phyloP scores from a whole-genome alignment of 345 rosid species.

The Turritis glabra region DNA sequence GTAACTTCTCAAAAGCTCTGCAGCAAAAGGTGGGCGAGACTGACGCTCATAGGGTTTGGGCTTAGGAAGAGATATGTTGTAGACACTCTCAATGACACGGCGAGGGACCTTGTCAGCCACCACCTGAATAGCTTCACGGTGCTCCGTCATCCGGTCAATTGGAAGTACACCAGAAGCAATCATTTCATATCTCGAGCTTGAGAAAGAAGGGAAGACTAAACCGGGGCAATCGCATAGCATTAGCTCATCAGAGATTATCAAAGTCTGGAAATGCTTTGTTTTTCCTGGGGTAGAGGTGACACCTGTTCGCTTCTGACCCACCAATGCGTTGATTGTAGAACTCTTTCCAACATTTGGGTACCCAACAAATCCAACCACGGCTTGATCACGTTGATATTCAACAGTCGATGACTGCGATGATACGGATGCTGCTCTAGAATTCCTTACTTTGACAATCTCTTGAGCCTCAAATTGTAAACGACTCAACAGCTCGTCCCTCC shows the following conservation, averaged over 20 bases:
- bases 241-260: slow-evolving; percentile 75
- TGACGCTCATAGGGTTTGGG: slow-evolving; percentile 91
- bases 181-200: slow-evolving; percentile 94
- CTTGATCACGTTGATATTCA: slow-evolving; percentile 42
- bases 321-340: slow-evolving; percentile 93
- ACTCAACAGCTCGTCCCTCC: slow-evolving; percentile 81
- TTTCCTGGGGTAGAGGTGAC: slow-evolving; percentile 97
- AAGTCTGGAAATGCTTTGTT: slow-evolving; percentile 96
- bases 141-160: slow-evolving; percentile 87
- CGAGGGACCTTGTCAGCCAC: slow-evolving; percentile 88
- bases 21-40: slow-evolving; percentile 80
- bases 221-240: slow-evolving; percentile 96
- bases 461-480: slow-evolving; percentile 80
- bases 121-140: slow-evolving; percentile 85
- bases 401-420: slow-evolving; percentile 34
- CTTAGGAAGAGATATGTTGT: slow-evolving; percentile 73
- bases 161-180: slow-evolving; percentile 95
- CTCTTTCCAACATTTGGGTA: slow-evolving; percentile 99
- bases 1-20: slow-evolving; percentile 69
- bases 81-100: slow-evolving; percentile 62
- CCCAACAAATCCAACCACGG: slow-evolving; percentile 89
- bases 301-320: slow-evolving; percentile 93
- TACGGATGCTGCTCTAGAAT: slow-evolving; percentile 37
- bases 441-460: slow-evolving; percentile 65
- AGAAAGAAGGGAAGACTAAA: slow-evolving; percentile 89